Base-by-base conservation (phyloP, 768 basidiomycete genomes). In the Boletus subparvulus region DNA sequence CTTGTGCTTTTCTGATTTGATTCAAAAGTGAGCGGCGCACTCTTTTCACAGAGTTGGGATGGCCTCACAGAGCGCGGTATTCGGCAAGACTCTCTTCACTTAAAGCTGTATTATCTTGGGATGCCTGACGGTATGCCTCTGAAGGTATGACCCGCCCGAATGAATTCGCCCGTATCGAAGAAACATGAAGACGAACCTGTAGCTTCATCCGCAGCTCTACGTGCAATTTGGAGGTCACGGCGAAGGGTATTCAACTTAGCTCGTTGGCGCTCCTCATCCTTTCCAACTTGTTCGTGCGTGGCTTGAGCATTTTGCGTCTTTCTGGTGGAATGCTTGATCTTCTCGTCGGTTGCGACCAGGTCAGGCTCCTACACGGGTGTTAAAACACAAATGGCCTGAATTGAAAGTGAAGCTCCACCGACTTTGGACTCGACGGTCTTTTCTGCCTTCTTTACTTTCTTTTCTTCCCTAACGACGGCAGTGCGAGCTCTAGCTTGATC, bases 341-440 rank as follows among this genome's bases (percentile, higher is more conserved):
- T 92, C 6, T 92, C 89, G 54, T 96, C 92, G 28, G 89, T 77
- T 0, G 87, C 81, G 28, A 93, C 85, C 3, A 98, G 79, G 46
- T 90, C 89, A 3, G 97, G 95, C 74, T 83, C 84, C 94, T 96
- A 59, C n/a, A 19, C 9, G 48, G 17, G 28, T 6, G 44, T 59
- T 21, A 53, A n/a, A 49, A n/a, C n/a, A 39, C n/a, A 30, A 1
- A 6, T 11, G 19, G 16, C 37, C 4, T 28, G 17, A 26, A 35
- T 17, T 3, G 3, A 54, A 13, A 13, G 6, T 2, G n/a, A 50
- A n/a, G 1, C 26, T 40, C 16, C 21, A 64, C 79, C 39, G 37
- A 88, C 94, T 77, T 91, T 92, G 16, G 80, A 84, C 56, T 98
- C 96, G 10, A 95, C 72, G 0, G 84, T 78, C 71, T 95, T 98